Conservation (phyloP, 2,329 filamentous ascomycete species). For the Penicillium glabrum region DNA sequence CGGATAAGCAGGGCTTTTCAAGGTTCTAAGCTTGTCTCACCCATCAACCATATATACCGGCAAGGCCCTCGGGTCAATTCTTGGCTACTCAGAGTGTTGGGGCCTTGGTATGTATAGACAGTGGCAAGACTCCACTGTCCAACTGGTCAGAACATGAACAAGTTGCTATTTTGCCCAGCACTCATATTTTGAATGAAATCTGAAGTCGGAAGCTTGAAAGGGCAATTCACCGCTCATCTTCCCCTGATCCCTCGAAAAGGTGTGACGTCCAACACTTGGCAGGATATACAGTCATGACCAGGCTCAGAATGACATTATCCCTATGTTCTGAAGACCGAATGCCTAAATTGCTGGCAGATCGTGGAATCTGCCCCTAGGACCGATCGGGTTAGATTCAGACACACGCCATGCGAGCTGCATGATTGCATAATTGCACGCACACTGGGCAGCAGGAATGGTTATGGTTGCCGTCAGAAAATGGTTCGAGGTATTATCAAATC, state of each 20-base stretch:
- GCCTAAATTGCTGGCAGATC: slow-evolving; percentile 2
- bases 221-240: not conserved
- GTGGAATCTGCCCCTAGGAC: slow-evolving; percentile 1
- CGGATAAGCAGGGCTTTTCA: not conserved
- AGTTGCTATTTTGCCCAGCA: not conserved
- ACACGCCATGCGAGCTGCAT: not conserved
- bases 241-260: not conserved
- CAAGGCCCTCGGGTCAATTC: not conserved
- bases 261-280: not conserved
- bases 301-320: not conserved
- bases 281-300: not conserved
- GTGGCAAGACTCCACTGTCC: not conserved
- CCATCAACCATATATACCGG: not conserved
- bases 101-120: not conserved
- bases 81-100: not conserved
- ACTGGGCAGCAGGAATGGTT: not conserved
- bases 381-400: slow-evolving; percentile 3
- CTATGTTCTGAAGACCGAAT: not conserved
- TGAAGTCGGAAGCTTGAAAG: no score
- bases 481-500: not conserved
- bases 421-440: not conserved
- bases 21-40: not conserved
- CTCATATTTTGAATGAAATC: not conserved
- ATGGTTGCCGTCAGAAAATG: not conserved
- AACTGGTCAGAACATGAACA: not conserved